These are phyloP conservation scores for Pirum gemmata DNA, from an alignment of 78 protist genomes.

Conservation along the genomic window DNA sequence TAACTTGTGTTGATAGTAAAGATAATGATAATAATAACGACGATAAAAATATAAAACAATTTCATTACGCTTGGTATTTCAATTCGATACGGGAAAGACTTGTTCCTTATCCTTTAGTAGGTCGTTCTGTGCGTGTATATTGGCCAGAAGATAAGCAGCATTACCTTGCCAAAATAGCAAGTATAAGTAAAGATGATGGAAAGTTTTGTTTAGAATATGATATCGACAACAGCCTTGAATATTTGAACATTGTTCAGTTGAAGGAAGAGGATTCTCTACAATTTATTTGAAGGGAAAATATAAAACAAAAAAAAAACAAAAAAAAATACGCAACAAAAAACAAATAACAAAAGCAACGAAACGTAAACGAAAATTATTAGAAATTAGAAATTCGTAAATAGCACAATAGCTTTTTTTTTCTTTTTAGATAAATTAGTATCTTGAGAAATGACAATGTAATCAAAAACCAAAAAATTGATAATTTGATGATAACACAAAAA, in stretches of 20 bases:
- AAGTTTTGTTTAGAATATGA: not conserved
- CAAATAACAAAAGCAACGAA: no score
- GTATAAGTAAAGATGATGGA: not conserved
- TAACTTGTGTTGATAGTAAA: not conserved
- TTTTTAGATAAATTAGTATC: no score
- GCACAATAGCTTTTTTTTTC: no score
- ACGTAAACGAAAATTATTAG: no score
- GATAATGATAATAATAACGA: not conserved
- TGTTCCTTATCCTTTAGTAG: slow-evolving; percentile 15
- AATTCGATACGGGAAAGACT: not conserved
- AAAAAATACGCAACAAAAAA: no score
- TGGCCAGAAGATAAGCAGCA: slow-evolving; percentile 28
- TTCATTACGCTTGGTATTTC: slow-evolving; percentile 30
- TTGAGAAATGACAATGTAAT: no score
- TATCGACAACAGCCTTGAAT: slow-evolving; percentile 12
- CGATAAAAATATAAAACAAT: not conserved
- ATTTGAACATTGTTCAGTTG: not conserved
- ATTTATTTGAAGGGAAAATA: not conserved
- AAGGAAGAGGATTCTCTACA: slow-evolving; percentile 1
- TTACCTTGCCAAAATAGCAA: not conserved
- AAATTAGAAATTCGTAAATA: no score
- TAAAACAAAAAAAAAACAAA: no score
- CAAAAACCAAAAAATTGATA: no score
- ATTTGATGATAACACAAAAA: no score
- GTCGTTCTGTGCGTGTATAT: slow-evolving; percentile 12